Base-by-base conservation (phyloP, 176 grass and related monocot genomes). In the Metroxylon sagu region DNA sequence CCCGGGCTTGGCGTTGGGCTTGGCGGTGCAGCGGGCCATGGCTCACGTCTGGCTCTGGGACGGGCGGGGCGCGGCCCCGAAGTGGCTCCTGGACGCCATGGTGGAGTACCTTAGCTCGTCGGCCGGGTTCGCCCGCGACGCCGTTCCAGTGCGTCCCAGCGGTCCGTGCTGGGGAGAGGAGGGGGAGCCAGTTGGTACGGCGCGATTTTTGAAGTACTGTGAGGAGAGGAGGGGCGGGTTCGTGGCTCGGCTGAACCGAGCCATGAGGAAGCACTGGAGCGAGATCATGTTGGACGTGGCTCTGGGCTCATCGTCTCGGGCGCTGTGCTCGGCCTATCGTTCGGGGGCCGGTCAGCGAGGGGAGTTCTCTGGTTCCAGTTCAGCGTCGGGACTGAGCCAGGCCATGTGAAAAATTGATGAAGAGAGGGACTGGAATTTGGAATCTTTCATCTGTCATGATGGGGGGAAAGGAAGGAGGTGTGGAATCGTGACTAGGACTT, bases 11-110 rank as follows among this genome's bases (percentile, higher is more conserved):
- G 49, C 51, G 25, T 25, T 67, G 26, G 25, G 50, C 8, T 26
- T 17, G 4, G 65, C 50, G 17, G 65, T 67, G 65, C 50, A 30
- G 35, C 35, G 73, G 1, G 82, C 68, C 50, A 79, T 86, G 0
- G 90, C 82, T 18, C 80, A 68, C 55, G 62, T 95, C 67, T 95
- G 85, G 85, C 66, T 86, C 17, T 77, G 79, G 79, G 79, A 95
- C 61, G 76, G 73, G 28, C 73, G 66, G 4, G 77, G 84, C 25
- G 29, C 74, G 16, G 55, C 70, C 0, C 85, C 82, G 3, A 68
- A 35, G 2, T 49, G 52, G 18, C 52, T 95, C 3, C 50, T 76
- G 1, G 79, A 95, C 4, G 30, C 79, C 68, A 52, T 89, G 79
- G 73, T 72, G 4, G 82, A 80, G 19, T 86, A 89, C 79, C 76